Evolutionary conservation across 2,329 filamentous ascomycete genomes (phyloP), one percentile per base, ranked within the genome.

Genomic region (Botrytis porri): DNA sequence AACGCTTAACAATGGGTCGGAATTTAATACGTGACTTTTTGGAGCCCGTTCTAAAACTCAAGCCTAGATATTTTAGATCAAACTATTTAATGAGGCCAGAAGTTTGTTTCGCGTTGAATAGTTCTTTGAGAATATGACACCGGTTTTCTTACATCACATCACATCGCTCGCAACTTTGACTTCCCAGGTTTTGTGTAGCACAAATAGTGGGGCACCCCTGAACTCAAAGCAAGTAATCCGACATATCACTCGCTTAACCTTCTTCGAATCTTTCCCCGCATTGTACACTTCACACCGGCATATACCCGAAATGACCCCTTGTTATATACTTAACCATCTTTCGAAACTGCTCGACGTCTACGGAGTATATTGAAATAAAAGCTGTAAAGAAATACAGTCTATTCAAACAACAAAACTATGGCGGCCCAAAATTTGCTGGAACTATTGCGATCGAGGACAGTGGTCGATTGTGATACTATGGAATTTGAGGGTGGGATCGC

Each of bases 391-490:
- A 14, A 35, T 9, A 37, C 39, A 12, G 9, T 8, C 54, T 54
- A 32, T 22, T 54, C 25, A 39, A 66, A 32, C 12, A 45, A 59
- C 7, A 14, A 48, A 57, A 39, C 9, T 12, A 72, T 76, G 65
- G 62, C 76, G 18, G 66, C 77, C 61, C 72, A 79, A 70, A 81
- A 78, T 18, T 75, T 84, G 32, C 80, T 87, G 12, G 82, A 86
- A 60, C 79, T 83, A 54, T 78, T 88, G 74, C 82, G 83, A 62
- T 80, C 80, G 12, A 80, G 82, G 59, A 84, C 82, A n/a, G 75
- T 82, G 4, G 83, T 88, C 14, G 86, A 87, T 77, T 86, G 85
- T 75, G 86, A 88, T 76, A 87, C 85, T 0, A 81, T 87, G 74
- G 84, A 87, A 76, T 81, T 82, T 41, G 81, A 85, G 77, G 83